phyloP scores from a whole-genome alignment of 179 eudicot species.

The Heliamphora pulchella region DNA sequence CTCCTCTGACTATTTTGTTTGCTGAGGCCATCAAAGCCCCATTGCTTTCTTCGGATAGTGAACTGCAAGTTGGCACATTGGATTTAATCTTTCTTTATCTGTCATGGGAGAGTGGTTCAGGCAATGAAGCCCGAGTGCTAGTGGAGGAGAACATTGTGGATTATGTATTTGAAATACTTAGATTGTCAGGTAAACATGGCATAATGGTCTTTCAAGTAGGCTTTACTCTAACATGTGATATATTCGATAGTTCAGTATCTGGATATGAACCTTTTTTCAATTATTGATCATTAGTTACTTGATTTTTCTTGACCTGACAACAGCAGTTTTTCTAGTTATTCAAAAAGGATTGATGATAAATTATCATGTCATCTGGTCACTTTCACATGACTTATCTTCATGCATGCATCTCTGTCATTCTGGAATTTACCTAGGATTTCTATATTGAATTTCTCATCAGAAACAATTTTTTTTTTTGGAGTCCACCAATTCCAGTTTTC shows the following conservation, averaged over 20 bases:
- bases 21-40: conserved; percentile 95
- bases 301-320: not conserved
- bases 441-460: not conserved
- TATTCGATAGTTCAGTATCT: not conserved
- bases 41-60: conserved; percentile 75
- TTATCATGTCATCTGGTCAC: not conserved
- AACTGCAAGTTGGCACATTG: conserved; percentile 72
- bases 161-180: conserved; percentile 69
- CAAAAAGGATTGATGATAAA: not conserved
- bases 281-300: not conserved
- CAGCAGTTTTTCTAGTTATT: not conserved
- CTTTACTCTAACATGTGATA: not conserved
- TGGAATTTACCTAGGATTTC: not conserved
- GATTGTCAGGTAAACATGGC: conserved; percentile 58
- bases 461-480: not conserved
- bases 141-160: conserved; percentile 82
- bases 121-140: conserved; percentile 53
- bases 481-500: not conserved
- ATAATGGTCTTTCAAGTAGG: not conserved
- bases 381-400: not conserved
- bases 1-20: conserved; percentile 52
- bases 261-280: not conserved
- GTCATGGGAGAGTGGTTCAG: conserved; percentile 45
- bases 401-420: conserved; percentile 2
- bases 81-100: conserved; percentile 59